A percentile compares a stretch with the other conserved stretches of the same genome.
Evolutionary conservation across 345 rosid species (phyloP).

Genomic region (Leavenworthia alabamica): DNA sequence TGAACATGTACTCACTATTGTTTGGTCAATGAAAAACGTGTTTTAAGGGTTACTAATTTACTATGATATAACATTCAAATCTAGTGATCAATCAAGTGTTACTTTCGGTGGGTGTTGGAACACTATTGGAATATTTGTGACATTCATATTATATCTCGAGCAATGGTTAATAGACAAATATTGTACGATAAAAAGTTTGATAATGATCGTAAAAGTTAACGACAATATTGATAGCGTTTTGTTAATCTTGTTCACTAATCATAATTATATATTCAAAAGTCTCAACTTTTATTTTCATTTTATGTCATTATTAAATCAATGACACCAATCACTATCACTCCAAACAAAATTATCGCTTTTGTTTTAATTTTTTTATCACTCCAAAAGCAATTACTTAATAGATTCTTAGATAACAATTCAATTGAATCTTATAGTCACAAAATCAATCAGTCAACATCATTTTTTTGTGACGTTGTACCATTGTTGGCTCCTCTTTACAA

Average conservation of each 20-base stretch:
- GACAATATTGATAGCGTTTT: neutral
- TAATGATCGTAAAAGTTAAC: conserved; percentile 16
- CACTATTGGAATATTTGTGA: neutral
- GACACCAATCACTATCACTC: conserved; percentile 16
- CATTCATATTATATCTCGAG: conserved; percentile 7
- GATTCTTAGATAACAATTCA: neutral
- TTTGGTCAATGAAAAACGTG: conserved; percentile 1
- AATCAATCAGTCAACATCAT: conserved; percentile 9
- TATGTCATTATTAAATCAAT: conserved; percentile 3
- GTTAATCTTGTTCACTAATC: conserved; percentile 9
- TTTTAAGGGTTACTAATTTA: neutral
- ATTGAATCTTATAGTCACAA: neutral
- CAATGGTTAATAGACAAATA: conserved; percentile 25
- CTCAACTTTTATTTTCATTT: neutral
- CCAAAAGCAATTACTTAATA: neutral
- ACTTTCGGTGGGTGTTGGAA: conserved; percentile 19
- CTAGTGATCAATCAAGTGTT: conserved; percentile 9
- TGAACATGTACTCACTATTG: neutral
- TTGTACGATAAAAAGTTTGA: conserved; percentile 11
- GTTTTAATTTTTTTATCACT: neutral
- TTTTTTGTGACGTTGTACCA: neutral
- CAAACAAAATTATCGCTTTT: neutral
- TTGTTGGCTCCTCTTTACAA: conserved; percentile 25
- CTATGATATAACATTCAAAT: neutral
- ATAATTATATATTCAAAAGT: neutral